Percentiles rank a stretch among this genome's conserved stretches.
phyloP scores from a whole-genome alignment of 768 basidiomycete species.

The Suillus subluteus region DNA sequence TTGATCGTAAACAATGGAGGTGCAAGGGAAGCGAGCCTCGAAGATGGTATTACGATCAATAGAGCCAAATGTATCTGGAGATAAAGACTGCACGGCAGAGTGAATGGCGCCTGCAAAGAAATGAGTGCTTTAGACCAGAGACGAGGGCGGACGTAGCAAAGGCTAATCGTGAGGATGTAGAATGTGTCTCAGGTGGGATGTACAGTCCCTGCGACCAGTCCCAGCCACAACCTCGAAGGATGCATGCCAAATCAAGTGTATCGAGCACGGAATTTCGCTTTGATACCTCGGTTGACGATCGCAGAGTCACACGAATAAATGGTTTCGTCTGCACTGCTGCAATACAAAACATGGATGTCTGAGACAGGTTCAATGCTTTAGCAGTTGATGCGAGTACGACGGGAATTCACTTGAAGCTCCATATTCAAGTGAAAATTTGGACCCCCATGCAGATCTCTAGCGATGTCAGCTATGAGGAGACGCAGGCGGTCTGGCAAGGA shows the following conservation, averaged over 20 bases:
- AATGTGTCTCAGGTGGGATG: slow-evolving; percentile 40
- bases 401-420: slow-evolving; percentile 15
- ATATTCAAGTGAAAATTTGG: slow-evolving; percentile 14
- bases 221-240: too few species aligned
- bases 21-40: slow-evolving; percentile 24
- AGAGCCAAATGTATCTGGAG: slow-evolving; percentile 37
- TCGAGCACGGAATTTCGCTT: slow-evolving; percentile 28
- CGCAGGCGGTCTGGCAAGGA: slow-evolving; percentile 10
- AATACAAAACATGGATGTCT: slow-evolving; percentile 11
- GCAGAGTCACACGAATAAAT: slow-evolving; percentile 2
- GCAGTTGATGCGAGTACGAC: background rate
- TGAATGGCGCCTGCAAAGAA: slow-evolving; percentile 51
- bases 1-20: slow-evolving; percentile 29
- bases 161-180: slow-evolving; percentile 34
- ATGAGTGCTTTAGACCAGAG: slow-evolving; percentile 38
- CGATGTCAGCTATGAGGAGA: slow-evolving; percentile 8
- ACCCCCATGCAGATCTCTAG: slow-evolving; percentile 13
- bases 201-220: too few species aligned
- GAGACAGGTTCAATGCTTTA: background rate
- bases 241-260: slow-evolving; percentile 27
- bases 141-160: slow-evolving; percentile 44
- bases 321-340: too few species aligned
- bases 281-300: background rate
- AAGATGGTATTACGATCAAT: background rate
- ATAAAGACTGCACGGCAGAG: slow-evolving; percentile 48